Percentiles rank a stretch among this genome's conserved stretches.
phyloP scores from a whole-genome alignment of 306 rosid species.

The Arachis hypogaea region DNA sequence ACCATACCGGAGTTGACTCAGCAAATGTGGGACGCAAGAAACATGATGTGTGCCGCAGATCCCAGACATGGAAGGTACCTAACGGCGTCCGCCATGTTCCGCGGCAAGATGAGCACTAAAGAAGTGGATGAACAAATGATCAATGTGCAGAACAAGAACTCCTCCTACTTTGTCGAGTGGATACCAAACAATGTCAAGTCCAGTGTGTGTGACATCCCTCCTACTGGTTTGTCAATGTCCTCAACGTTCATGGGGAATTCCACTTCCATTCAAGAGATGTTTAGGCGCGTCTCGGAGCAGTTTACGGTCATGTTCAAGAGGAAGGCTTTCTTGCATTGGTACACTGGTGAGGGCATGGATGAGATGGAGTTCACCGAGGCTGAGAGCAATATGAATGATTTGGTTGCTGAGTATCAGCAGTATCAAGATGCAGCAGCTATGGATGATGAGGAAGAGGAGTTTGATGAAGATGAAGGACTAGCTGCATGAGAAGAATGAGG shows the following conservation, averaged over 20 bases:
- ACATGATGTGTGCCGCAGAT: conserved; percentile 84
- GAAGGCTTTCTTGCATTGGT: conserved; percentile 94
- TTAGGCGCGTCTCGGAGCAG: conserved; percentile 84
- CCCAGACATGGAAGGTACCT: conserved; percentile 87
- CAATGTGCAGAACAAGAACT: conserved; percentile 92
- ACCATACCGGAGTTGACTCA: conserved; percentile 93
- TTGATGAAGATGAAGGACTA: conserved; percentile 48
- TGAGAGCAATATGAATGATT: conserved; percentile 90
- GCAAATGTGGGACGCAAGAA: conserved; percentile 73
- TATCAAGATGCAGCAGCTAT: conserved; percentile 75
- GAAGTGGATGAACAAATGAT: conserved; percentile 66
- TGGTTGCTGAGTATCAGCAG: conserved; percentile 90
- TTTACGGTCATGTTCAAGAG: conserved; percentile 88
- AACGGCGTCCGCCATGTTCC: conserved; percentile 87
- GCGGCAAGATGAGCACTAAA: conserved; percentile 90
- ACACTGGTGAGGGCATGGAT: conserved; percentile 91
- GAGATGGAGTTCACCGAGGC: conserved; percentile 65
- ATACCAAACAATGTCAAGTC: conserved; percentile 91
- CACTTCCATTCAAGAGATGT: conserved; percentile 89
- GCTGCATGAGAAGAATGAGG: conserved; percentile 13
- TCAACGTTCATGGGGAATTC: conserved; percentile 92
- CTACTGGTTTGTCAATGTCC: conserved; percentile 78
- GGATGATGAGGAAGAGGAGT: conserved; percentile 47
- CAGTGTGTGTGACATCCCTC: conserved; percentile 87
- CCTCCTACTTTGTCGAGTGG: conserved; percentile 86